Conservation (phyloP, 2,329 filamentous ascomycete species). For the Trichoderma arundinaceum region DNA sequence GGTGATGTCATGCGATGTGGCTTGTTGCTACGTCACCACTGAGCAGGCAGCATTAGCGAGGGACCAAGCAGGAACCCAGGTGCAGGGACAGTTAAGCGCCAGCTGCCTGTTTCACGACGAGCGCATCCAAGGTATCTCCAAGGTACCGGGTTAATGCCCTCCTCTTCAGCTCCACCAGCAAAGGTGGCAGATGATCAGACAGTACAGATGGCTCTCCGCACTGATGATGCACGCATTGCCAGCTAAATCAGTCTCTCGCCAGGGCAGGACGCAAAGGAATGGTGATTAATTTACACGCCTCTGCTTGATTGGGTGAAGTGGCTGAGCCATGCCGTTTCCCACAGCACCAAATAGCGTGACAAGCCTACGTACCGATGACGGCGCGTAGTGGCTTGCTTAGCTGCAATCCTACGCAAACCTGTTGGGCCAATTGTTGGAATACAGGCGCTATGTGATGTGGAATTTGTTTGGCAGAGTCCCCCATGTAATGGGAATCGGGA, state of each 20-base stretch:
- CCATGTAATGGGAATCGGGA: neutral
- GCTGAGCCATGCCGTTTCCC: constrained; percentile 2
- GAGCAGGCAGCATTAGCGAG: constrained; percentile 4
- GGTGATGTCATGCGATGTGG: constrained; percentile 31
- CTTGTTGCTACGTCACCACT: constrained; percentile 27
- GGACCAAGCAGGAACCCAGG: constrained; percentile 19
- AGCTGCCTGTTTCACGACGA: constrained; percentile 13
- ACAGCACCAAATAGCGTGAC: constrained; percentile 4
- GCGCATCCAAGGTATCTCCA: neutral
- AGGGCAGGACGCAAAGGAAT: neutral
- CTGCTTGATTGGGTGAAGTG: constrained; percentile 22
- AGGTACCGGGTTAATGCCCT: neutral
- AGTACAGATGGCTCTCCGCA: constrained; percentile 4
- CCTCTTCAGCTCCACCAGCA: constrained; percentile 8
- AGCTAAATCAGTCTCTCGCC: neutral
- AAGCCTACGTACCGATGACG: constrained; percentile 24
- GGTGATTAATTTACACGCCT: constrained; percentile 2
- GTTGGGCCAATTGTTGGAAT: too few species aligned
- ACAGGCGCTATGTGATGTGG: too few species aligned
- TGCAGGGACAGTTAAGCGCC: constrained; percentile 11
- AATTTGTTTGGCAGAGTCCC: too few species aligned
- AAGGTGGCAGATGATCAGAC: constrained; percentile 19
- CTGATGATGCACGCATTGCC: constrained; percentile 16
- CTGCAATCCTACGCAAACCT: neutral
- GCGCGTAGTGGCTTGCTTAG: constrained; percentile 23